Evolutionary conservation across 148 eudicot genomes (phyloP).

Genomic region (Bassia scoparia): DNA sequence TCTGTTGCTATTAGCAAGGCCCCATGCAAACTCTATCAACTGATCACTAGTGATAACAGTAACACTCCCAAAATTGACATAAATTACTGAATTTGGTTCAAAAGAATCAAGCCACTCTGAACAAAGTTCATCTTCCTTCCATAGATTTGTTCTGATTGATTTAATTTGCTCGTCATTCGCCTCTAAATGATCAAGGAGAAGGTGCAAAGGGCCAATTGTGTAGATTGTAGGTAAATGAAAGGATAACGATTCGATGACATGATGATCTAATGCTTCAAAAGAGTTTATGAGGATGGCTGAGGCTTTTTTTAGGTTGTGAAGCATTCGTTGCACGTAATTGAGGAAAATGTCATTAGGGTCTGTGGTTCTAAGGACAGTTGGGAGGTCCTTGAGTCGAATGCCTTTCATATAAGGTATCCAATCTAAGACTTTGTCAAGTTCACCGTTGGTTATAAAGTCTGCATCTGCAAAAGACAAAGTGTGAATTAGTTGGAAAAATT

Average conservation of each 20-base stretch:
- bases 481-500: no score
- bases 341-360: slow-evolving; percentile 40
- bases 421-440: slow-evolving; percentile 32
- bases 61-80: slow-evolving; percentile 33
- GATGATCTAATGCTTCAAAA: slow-evolving; percentile 34
- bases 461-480: slow-evolving; percentile 27
- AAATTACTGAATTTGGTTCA: slow-evolving; percentile 19
- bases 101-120: slow-evolving; percentile 26
- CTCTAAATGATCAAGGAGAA: slow-evolving; percentile 18
- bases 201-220: slow-evolving; percentile 44
- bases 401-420: slow-evolving; percentile 38
- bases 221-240: slow-evolving; percentile 31
- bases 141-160: slow-evolving; percentile 32
- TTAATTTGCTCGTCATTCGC: not conserved
- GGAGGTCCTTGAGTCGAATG: slow-evolving; percentile 36
- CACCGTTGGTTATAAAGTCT: slow-evolving; percentile 38
- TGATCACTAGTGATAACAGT: slow-evolving; percentile 28
- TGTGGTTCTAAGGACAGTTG: slow-evolving; percentile 40
- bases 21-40: slow-evolving; percentile 35
- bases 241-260: slow-evolving; percentile 21
- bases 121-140: slow-evolving; percentile 38
- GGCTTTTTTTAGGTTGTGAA: slow-evolving; percentile 21
- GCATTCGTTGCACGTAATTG: not conserved
- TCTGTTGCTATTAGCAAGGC: slow-evolving; percentile 29
- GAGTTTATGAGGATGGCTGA: slow-evolving; percentile 44